These are phyloP conservation scores for Syzygium syzygioides DNA, from an alignment of 441 rosid species.

Conservation along the genomic window DNA sequence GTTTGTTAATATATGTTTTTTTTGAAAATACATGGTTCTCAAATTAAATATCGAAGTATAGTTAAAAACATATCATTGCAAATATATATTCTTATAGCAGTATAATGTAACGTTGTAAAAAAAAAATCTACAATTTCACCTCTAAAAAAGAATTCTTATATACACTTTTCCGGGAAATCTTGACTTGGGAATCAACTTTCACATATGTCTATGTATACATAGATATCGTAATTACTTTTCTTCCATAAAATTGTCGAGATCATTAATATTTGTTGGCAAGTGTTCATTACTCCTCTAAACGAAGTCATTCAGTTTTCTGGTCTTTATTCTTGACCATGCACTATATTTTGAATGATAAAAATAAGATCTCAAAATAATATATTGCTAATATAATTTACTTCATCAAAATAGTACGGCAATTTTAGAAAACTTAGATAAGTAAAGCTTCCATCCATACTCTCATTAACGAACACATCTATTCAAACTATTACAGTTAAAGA, in stretches of 20 bases:
- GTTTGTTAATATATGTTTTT: too few relatives aligned
- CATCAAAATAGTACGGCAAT: too few relatives aligned
- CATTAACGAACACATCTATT: not conserved
- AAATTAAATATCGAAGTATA: too few relatives aligned
- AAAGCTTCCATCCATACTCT: too few relatives aligned
- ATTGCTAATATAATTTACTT: not conserved
- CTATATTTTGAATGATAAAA: too few relatives aligned
- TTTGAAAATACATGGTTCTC: not conserved
- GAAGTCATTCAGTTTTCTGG: too few relatives aligned
- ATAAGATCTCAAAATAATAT: too few relatives aligned
- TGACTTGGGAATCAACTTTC: not conserved
- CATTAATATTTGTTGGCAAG: not conserved
- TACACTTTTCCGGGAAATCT: accelerated
- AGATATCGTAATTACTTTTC: too few relatives aligned
- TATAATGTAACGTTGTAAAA: not conserved
- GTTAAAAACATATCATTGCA: too few relatives aligned
- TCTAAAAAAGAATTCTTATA: too few relatives aligned
- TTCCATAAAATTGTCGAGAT: not conserved
- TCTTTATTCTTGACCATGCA: too few relatives aligned
- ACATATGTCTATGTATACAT: not conserved
- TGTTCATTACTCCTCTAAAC: not conserved
- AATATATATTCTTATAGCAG: not conserved
- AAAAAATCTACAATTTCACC: not conserved
- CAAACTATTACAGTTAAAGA: not conserved
- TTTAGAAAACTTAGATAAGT: too few relatives aligned